phyloP scores from a whole-genome alignment of 805 yeast genomes.

The Yarrowia sp. region DNA sequence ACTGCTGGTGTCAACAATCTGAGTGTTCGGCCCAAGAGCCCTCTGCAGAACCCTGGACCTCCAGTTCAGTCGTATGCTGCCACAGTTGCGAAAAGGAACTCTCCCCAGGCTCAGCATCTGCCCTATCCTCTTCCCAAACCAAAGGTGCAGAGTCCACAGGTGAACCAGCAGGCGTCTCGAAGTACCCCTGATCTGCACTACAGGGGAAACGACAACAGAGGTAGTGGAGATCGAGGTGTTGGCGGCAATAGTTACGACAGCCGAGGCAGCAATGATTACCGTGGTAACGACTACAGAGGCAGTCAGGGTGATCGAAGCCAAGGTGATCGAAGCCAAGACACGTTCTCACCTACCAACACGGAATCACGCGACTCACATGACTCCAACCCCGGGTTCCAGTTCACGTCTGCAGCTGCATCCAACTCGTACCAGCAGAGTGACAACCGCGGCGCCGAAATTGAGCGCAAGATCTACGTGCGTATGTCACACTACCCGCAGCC shows the following conservation, averaged over 20 bases:
- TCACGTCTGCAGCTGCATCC: constrained; percentile 1
- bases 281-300: not conserved
- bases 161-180: constrained; percentile 7
- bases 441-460: not conserved
- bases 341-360: constrained; percentile 1
- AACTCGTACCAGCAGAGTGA: not conserved
- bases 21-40: constrained; percentile 7
- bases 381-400: constrained; percentile 6
- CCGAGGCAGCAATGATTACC: not conserved
- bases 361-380: constrained; percentile 7
- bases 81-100: constrained; percentile 14
- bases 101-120: constrained; percentile 21
- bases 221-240: not conserved
- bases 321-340: not conserved
- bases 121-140: constrained; percentile 24
- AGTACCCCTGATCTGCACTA: constrained; percentile 17
- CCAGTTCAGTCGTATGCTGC: constrained; percentile 20
- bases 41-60: constrained; percentile 17
- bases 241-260: not conserved
- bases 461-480: constrained; percentile 23
- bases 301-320: not conserved
- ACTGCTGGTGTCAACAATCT: constrained; percentile 37
- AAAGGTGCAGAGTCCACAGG: not conserved
- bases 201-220: not conserved
- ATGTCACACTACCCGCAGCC: constrained; percentile 26